These are phyloP conservation scores for Termitomyces heimii DNA, from an alignment of 768 basidiomycete species.

Conservation along the genomic window DNA sequence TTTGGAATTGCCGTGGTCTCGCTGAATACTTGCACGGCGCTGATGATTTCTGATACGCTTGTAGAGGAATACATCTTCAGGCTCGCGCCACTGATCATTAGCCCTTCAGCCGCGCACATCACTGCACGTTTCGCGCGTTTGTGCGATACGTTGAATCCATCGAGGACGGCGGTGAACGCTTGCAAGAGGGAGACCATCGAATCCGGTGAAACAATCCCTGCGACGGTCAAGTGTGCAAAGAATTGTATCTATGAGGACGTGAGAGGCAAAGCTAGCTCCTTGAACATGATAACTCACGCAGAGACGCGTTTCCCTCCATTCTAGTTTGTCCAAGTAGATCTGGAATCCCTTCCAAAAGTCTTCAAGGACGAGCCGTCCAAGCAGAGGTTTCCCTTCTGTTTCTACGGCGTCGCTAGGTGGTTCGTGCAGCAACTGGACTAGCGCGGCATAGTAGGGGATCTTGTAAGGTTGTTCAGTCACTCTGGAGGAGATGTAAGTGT, in stretches of 20 bases:
- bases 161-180: constrained; percentile 80
- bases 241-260: constrained; percentile 68
- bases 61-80: constrained; percentile 56
- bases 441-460: constrained; percentile 81
- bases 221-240: constrained; percentile 82
- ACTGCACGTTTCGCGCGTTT: constrained; percentile 80
- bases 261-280: not conserved
- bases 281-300: constrained; percentile 51
- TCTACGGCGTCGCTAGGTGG: constrained; percentile 28
- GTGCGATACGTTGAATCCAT: constrained; percentile 85
- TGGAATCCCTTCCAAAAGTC: constrained; percentile 93
- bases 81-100: constrained; percentile 67
- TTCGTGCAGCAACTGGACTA: constrained; percentile 66
- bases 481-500: constrained; percentile 28
- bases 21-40: constrained; percentile 63
- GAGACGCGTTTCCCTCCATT: constrained; percentile 87
- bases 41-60: constrained; percentile 64
- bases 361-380: constrained; percentile 72
- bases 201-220: constrained; percentile 65
- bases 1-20: constrained; percentile 54
- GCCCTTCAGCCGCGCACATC: constrained; percentile 74
- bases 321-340: constrained; percentile 77
- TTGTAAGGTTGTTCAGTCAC: constrained; percentile 94
- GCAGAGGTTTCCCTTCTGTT: constrained; percentile 33
- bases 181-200: constrained; percentile 80